Evolutionary conservation across 139 green algal species (phyloP), one percentile per base, ranked within the genome.

Genomic region (Marvania coccoides): DNA sequence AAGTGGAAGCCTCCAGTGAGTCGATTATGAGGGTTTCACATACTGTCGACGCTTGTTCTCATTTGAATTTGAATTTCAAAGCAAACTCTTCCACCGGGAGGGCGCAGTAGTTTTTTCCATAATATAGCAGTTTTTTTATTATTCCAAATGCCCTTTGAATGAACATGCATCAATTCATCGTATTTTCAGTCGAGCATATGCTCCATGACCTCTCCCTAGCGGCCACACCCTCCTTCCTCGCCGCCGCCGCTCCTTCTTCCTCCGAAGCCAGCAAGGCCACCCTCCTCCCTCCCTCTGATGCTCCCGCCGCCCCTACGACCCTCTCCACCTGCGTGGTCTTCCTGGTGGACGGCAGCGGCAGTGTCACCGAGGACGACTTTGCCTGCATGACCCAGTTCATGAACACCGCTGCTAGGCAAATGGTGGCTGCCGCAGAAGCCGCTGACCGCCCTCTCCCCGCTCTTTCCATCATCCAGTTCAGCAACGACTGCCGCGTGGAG

Each of bases 401-500:
- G 1, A 2, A 47, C 7, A 61, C 51, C 26, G 66, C 72, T 2
- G 34, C 33, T 29, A 9, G 37, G 10, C 9, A 59, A 12, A 9
- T 40, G 10, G 37, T 59, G 9, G 30, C 19, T 12, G n/a, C n/a
- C n/a, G n/a, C n/a, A n/a, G n/a, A n/a, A n/a, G n/a, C n/a, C n/a
- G n/a, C n/a, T n/a, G n/a, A n/a, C n/a, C n/a, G n/a, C n/a, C n/a
- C n/a, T n/a, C n/a, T n/a, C n/a, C n/a, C n/a, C n/a, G n/a, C n/a
- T n/a, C 37, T 87, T 42, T 59, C 51, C 1, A 71, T 90, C 30
- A 33, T 88, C 0, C 85, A 91, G 71, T 91, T 91, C 77, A 80
- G 61, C 61, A 88, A 87, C 53, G 81, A 88, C 39, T 60, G 76
- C 7, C 69, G 74, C 0, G 71, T 78, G 42, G 85, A 91, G 79